Percentiles rank a stretch among this genome's conserved stretches.
These are phyloP conservation scores for Cymbopogon flexuosus DNA, from an alignment of 202 grass and related monocot species.

Conservation along the genomic window DNA sequence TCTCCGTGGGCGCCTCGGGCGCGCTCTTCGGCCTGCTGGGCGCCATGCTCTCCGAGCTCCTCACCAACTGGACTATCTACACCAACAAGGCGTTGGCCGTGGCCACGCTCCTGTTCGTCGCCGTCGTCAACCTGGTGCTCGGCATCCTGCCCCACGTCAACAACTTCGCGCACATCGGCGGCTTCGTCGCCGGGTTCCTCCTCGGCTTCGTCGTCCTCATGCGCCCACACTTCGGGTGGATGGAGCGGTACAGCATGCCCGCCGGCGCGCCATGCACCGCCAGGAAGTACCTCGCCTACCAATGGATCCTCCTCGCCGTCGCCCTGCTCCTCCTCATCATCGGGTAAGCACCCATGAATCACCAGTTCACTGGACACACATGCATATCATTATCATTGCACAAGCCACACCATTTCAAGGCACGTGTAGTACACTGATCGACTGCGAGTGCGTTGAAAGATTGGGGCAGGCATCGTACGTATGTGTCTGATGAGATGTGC, in stretches of 20 bases:
- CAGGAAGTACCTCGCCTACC: slow-evolving; percentile 59
- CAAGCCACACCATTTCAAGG: background rate
- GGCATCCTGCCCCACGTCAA: slow-evolving; percentile 91
- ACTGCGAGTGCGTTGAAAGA: background rate
- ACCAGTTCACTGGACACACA: too few species aligned
- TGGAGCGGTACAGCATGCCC: slow-evolving; percentile 49
- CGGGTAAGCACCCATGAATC: slow-evolving; percentile 41
- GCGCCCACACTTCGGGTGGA: slow-evolving; percentile 68
- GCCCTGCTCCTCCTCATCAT: slow-evolving; percentile 36
- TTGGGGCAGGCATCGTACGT: background rate
- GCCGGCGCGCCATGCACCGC: slow-evolving; percentile 42
- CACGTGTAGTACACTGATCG: background rate
- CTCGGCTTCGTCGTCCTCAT: slow-evolving; percentile 76
- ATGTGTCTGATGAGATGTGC: background rate
- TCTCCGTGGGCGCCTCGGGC: slow-evolving; percentile 82
- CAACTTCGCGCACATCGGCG: slow-evolving; percentile 84
- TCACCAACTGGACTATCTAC: slow-evolving; percentile 89
- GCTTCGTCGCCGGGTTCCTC: slow-evolving; percentile 70
- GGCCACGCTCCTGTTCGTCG: slow-evolving; percentile 61
- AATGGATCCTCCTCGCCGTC: slow-evolving; percentile 51
- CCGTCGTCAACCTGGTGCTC: slow-evolving; percentile 72
- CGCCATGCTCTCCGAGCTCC: slow-evolving; percentile 78
- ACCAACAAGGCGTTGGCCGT: slow-evolving; percentile 73
- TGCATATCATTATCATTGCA: too few species aligned
- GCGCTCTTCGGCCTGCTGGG: slow-evolving; percentile 91